These are phyloP conservation scores for Emergomyces pasteurianus DNA, from an alignment of 2,329 filamentous ascomycete species.

Conservation along the genomic window DNA sequence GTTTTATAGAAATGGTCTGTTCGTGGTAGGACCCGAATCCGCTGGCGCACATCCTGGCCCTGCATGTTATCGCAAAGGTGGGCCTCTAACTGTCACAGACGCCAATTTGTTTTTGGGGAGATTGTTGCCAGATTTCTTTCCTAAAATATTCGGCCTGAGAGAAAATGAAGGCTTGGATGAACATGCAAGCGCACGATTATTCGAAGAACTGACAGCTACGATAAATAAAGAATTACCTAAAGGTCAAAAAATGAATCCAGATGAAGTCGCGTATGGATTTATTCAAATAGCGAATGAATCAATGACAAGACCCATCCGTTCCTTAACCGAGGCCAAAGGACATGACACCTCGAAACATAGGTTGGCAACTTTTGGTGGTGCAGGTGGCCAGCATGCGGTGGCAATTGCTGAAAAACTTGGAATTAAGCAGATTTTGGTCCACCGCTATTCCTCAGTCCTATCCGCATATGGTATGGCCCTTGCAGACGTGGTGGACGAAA, in stretches of 20 bases:
- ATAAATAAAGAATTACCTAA: conserved; percentile 63
- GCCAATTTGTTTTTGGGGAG: conserved; percentile 79
- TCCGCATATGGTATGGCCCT: conserved; percentile 88
- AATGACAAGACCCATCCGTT: conserved; percentile 79
- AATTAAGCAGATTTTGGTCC: conserved; percentile 69
- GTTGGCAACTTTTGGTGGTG: conserved; percentile 77
- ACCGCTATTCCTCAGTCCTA: conserved; percentile 76
- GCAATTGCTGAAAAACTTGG: conserved; percentile 74
- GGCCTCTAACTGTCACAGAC: conserved; percentile 84
- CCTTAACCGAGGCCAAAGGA: conserved; percentile 80
- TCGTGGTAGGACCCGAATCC: conserved; percentile 81
- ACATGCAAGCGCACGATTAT: conserved; percentile 56
- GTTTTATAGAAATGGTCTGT: conserved; percentile 56
- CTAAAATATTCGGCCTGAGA: conserved; percentile 78
- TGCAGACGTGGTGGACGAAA: conserved; percentile 78
- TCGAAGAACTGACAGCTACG: conserved; percentile 60
- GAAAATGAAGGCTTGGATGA: conserved; percentile 68
- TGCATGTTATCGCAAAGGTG: conserved; percentile 81
- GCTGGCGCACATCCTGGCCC: conserved; percentile 83
- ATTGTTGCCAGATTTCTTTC: conserved; percentile 79
- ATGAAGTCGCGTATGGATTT: conserved; percentile 82
- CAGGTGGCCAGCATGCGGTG: conserved; percentile 84
- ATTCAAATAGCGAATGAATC: conserved; percentile 82
- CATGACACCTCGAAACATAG: conserved; percentile 78
- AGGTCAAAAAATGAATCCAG: conserved; percentile 50